Conservation (phyloP, 768 basidiomycete genomes). For the Termitomyces sp. region DNA sequence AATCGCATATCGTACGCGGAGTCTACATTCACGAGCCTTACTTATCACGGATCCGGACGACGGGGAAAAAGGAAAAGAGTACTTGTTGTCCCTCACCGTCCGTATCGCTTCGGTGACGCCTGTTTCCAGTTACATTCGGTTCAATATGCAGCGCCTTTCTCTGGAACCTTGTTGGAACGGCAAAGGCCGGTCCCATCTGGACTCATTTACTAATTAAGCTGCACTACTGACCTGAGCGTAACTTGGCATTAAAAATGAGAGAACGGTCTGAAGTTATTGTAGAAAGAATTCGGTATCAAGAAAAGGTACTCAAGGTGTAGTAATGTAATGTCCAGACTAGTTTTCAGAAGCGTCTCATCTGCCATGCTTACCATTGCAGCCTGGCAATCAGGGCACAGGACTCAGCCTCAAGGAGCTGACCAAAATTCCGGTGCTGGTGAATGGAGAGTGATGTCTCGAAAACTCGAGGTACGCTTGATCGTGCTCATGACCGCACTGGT, state of each 20-base stretch:
- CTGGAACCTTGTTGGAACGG: background rate
- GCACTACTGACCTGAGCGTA: background rate
- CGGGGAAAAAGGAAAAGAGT: background rate
- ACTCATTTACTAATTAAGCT: too few relatives aligned
- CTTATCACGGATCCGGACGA: too few relatives aligned
- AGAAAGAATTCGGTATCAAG: background rate
- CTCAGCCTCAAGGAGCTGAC: too few relatives aligned
- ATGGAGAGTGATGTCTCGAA: background rate
- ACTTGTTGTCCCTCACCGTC: background rate
- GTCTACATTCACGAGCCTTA: background rate
- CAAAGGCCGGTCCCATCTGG: background rate
- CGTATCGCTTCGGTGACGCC: background rate
- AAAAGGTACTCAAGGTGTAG: background rate
- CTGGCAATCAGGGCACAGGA: background rate
- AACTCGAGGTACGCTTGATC: background rate
- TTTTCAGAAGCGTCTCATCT: background rate
- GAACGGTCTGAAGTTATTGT: background rate
- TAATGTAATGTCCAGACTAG: too few relatives aligned
- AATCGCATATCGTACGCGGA: background rate
- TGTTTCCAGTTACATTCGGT: background rate
- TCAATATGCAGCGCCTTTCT: background rate
- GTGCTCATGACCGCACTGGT: too few relatives aligned
- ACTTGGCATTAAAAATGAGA: background rate
- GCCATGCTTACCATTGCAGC: background rate
- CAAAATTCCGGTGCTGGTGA: too few relatives aligned